Percentiles rank a stretch among this genome's conserved stretches.
These are phyloP conservation scores for Fusarium longipes DNA, from an alignment of 2,329 filamentous ascomycete species.

Conservation along the genomic window DNA sequence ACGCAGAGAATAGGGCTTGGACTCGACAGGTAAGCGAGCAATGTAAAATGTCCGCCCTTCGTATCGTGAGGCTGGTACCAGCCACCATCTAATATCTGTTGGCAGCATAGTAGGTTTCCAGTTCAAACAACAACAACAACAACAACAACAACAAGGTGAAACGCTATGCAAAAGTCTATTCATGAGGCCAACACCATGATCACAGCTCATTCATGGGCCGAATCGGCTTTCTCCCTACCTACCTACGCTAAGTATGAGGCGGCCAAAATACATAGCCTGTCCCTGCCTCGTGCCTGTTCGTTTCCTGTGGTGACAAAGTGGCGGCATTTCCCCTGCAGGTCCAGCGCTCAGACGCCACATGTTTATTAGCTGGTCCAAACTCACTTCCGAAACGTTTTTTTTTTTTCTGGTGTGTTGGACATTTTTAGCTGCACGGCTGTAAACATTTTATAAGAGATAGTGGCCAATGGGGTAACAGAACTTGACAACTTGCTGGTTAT, in stretches of 20 bases:
- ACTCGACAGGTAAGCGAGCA: conserved; percentile 21
- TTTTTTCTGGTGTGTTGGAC: conserved; percentile 11
- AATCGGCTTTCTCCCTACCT: conserved; percentile 25
- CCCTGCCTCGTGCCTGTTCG: conserved; percentile 15
- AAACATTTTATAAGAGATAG: conserved; percentile 1
- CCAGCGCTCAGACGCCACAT: conserved; percentile 29
- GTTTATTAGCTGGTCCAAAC: conserved; percentile 4
- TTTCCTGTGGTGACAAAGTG: conserved; percentile 11
- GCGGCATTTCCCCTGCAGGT: conserved; percentile 10
- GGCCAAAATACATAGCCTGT: background rate
- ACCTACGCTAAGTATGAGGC: conserved; percentile 1
- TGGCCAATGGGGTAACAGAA: conserved; percentile 7
- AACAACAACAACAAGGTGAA: background rate
- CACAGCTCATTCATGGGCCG: background rate
- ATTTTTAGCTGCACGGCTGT: conserved; percentile 10
- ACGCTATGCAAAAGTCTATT: background rate
- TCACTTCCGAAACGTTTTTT: conserved; percentile 10
- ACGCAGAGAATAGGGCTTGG: conserved; percentile 17
- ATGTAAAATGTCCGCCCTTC: conserved; percentile 23
- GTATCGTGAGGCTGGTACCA: conserved; percentile 1
- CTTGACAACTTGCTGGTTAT: background rate
- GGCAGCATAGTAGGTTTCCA: background rate
- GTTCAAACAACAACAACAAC: too few relatives aligned
- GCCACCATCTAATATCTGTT: background rate
- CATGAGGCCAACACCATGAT: background rate